Base-by-base conservation (phyloP, 768 basidiomycete genomes). In the Collybia sp. region DNA sequence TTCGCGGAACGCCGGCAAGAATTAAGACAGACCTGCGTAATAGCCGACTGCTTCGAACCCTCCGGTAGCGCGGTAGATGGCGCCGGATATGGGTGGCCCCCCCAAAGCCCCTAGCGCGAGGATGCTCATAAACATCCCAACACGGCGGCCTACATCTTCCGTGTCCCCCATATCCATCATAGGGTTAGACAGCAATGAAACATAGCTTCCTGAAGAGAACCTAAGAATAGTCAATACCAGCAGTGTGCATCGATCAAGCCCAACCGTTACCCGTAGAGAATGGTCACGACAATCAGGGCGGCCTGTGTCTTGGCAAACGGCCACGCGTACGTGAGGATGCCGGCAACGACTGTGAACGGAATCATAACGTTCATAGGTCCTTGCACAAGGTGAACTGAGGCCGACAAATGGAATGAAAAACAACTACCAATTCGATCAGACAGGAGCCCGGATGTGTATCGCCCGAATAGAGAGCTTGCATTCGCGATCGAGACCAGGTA, bases 11-110 rank as follows among this genome's bases (percentile, higher is more conserved):
- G n/a, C n/a, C n/a, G 10, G 13, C 6, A n/a, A n/a, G n/a, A 10
- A 37, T 37, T 18, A 6, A 6, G 10, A n/a, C 13, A 10, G 13
- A 72, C 78, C 79, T 34, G 80, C 82, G 53, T 75, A 85, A 42
- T 66, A 67, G 1, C 82, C 82, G 6, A 81, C 79, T 2, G 55
- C 67, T 34, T 70, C 64, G 53, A 77, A 90, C 0, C 71, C 70
- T 2, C 72, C 75, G 1, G 80, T 76, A 0, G 72, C 67, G 0
- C 57, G 58, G 43, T 74, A 72, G 52, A 89, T 85, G 0, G 81
- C 81, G 1, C 87, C 87, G 6, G 84, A 85, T 49, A 88, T 83
- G 0, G 87, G 87, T 2, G 85, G 83, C 0, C 87, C 87, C 0
- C 71, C 72, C 2, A 88, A 66, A 0, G 82, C 82, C 8, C 83